Percentiles rank a stretch among this genome's conserved stretches.
These are phyloP conservation scores for Vachellia pachyceras DNA, from an alignment of 306 rosid species.

Conservation along the genomic window DNA sequence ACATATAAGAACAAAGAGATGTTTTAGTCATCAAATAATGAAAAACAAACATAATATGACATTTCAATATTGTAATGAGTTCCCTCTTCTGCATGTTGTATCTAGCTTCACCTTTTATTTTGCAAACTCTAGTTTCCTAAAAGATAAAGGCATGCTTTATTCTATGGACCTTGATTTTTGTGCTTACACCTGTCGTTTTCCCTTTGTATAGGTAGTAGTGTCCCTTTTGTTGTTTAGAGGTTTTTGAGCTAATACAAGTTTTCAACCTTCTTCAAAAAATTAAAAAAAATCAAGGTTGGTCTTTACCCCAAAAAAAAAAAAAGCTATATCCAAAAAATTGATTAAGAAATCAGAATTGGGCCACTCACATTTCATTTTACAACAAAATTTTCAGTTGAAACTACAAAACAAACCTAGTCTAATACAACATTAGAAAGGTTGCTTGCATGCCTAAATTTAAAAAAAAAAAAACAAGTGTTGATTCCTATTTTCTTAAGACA, in stretches of 20 bases:
- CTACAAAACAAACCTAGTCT: conserved; percentile 13
- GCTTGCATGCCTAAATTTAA: background rate
- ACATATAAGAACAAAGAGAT: conserved; percentile 25
- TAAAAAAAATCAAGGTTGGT: background rate
- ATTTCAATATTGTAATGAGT: background rate
- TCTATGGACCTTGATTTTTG: background rate
- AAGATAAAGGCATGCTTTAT: background rate
- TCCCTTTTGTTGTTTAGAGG: background rate
- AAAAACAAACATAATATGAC: background rate
- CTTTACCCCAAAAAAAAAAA: background rate
- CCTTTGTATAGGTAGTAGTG: background rate
- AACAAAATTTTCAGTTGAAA: conserved; percentile 19
- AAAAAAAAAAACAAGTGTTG: background rate
- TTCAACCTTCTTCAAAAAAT: background rate
- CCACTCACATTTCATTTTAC: background rate
- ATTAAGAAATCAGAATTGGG: conserved; percentile 16
- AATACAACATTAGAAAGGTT: background rate
- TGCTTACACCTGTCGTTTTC: background rate
- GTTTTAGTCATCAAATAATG: conserved; percentile 2
- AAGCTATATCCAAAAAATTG: background rate
- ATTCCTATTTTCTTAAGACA: conserved; percentile 1
- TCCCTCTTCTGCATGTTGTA: conserved; percentile 20
- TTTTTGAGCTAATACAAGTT: background rate
- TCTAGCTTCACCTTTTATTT: conserved; percentile 21
- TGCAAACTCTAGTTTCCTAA: background rate